phyloP scores from a whole-genome alignment of 2,329 filamentous ascomycete genomes.

The Scytalidium lignicola region DNA sequence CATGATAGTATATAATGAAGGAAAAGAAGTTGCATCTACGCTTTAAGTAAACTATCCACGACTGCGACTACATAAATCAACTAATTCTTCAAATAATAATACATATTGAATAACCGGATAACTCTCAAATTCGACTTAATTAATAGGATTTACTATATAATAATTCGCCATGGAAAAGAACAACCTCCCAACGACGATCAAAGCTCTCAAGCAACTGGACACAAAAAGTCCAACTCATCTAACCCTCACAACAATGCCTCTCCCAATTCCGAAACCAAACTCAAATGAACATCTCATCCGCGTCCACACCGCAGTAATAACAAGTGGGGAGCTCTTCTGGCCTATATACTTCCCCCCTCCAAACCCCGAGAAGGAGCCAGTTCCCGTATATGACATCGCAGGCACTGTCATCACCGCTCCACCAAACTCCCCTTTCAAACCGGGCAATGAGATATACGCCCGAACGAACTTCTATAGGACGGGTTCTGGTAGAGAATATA shows the following conservation, averaged over 20 bases:
- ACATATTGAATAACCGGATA: too few relatives aligned
- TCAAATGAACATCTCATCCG: constrained; percentile 33
- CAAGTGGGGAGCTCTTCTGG: constrained; percentile 39
- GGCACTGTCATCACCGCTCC: constrained; percentile 34
- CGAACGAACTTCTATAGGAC: constrained; percentile 30
- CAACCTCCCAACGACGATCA: neutral
- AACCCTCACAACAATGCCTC: constrained; percentile 10
- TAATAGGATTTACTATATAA: too few relatives aligned
- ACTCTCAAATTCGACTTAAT: too few relatives aligned
- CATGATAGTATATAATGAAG: too few relatives aligned
- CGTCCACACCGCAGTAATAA: constrained; percentile 33
- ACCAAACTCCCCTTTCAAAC: constrained; percentile 29
- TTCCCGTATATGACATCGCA: constrained; percentile 38
- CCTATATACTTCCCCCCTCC: constrained; percentile 25
- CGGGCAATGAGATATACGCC: constrained; percentile 34
- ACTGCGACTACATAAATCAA: too few relatives aligned
- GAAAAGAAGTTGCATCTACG: too few relatives aligned
- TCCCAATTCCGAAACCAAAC: constrained; percentile 16
- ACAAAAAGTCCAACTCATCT: neutral
- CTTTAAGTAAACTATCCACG: too few relatives aligned
- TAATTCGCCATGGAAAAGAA: neutral
- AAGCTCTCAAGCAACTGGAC: neutral
- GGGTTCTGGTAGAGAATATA: constrained; percentile 34
- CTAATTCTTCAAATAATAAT: too few relatives aligned
- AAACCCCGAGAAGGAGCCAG: constrained; percentile 19